Evolutionary conservation across 2,329 filamentous ascomycete species (phyloP).

Genomic region (Ophiognomonia clavigignenti-juglandacearum): DNA sequence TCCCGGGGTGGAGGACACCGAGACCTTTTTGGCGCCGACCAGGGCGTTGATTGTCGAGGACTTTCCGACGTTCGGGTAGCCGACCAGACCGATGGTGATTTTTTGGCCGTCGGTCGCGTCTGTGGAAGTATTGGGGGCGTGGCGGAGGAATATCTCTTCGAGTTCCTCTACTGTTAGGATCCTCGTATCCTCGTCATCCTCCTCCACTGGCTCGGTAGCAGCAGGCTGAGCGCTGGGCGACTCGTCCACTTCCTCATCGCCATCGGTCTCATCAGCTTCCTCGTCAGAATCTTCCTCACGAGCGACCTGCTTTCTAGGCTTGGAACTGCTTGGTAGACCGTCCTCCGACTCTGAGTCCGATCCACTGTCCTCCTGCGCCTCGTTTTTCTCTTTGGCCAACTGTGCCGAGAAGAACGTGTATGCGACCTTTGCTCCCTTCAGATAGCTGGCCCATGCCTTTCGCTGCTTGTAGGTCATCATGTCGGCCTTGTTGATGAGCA

Average conservation of each 20-base stretch:
- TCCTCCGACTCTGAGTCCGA: conserved; percentile 38
- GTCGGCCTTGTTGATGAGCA: conserved; percentile 97
- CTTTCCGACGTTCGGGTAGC: conserved; percentile 98
- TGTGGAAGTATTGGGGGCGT: conserved; percentile 51
- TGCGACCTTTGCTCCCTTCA: conserved; percentile 73
- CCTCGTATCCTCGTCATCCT: conserved; percentile 57
- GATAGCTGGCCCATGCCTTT: conserved; percentile 78
- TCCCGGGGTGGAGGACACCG: conserved; percentile 91
- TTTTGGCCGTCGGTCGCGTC: conserved; percentile 53
- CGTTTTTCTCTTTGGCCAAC: conserved; percentile 83
- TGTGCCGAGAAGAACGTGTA: conserved; percentile 97
- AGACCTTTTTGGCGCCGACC: conserved; percentile 98
- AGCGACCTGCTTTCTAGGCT: conserved; percentile 17
- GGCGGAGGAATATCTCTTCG: conserved; percentile 78
- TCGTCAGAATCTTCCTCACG: conserved; percentile 25
- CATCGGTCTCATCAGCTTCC: conserved; percentile 27
- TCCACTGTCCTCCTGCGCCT: conserved; percentile 58
- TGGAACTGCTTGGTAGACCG: conserved; percentile 29
- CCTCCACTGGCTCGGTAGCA: conserved; percentile 33
- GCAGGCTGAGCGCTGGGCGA: conserved; percentile 29
- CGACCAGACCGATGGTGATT: conserved; percentile 86
- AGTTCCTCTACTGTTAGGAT: conserved; percentile 93
- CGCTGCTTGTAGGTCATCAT: conserved; percentile 93
- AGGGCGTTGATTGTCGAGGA: conserved; percentile 98
- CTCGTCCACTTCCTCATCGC: conserved; percentile 16